Evolutionary conservation across 2,329 filamentous ascomycete genomes (phyloP).

Genomic region (Phaeosphaeriaceae sp.): DNA sequence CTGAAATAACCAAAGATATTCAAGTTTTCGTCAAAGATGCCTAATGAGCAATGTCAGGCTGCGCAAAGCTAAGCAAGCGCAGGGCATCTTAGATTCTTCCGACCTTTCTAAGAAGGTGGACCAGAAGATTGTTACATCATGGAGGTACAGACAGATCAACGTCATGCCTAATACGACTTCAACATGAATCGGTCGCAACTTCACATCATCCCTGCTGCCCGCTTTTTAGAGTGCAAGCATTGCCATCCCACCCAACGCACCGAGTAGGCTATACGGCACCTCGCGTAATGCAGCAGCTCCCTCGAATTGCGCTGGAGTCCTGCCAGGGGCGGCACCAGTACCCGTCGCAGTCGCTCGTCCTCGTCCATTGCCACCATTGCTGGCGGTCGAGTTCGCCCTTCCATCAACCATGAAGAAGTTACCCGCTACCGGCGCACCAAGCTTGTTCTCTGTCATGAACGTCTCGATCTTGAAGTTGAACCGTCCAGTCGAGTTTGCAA

Average conservation of each 20-base stretch:
- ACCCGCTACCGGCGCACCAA: slow-evolving; percentile 38
- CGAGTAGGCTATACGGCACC: slow-evolving; percentile 19
- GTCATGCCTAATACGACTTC: not conserved
- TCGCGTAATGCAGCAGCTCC: slow-evolving; percentile 23
- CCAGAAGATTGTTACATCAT: too few species aligned
- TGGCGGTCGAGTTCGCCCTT: slow-evolving; percentile 19
- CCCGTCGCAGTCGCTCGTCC: slow-evolving; percentile 23
- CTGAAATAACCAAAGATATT: too few species aligned
- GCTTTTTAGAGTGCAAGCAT: slow-evolving; percentile 16
- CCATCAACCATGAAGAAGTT: slow-evolving; percentile 48
- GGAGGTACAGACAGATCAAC: too few species aligned
- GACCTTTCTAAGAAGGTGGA: too few species aligned
- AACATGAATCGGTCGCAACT: not conserved
- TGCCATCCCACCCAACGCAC: slow-evolving; percentile 20
- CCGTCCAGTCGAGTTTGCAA: slow-evolving; percentile 26
- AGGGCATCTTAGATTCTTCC: too few species aligned
- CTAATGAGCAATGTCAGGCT: too few species aligned
- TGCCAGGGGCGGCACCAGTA: slow-evolving; percentile 19
- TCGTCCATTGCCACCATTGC: slow-evolving; percentile 2
- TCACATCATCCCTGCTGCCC: not conserved
- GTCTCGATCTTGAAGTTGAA: slow-evolving; percentile 39
- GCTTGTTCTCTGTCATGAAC: slow-evolving; percentile 34
- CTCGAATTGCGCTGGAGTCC: slow-evolving; percentile 26
- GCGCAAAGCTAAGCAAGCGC: too few species aligned
- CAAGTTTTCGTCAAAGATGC: too few species aligned